Evolutionary conservation across 1,284 basidiomycete species (phyloP), one percentile per base, ranked within the genome.

Genomic region (Cryptococcus sp.): DNA sequence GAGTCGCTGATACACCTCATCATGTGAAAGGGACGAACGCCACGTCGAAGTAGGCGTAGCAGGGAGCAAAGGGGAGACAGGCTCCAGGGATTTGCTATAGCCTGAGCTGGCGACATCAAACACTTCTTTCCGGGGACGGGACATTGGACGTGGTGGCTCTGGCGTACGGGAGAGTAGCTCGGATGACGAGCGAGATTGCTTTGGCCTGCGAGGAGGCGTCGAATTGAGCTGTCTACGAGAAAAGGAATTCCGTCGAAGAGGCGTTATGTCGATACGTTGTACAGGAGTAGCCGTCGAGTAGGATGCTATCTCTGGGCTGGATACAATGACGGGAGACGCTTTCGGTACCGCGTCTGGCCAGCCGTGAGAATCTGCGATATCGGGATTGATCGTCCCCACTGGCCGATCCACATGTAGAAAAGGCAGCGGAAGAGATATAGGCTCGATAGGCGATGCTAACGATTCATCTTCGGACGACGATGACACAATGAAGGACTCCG

Each of bases 31-130:
- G 3, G 67, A 64, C 2, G 67, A 65, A 17, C 74, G 65, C 74
- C 74, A 76, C 2, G 72, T 66, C 0, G 61, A 56, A 15, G 61
- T 63, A 13, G 67, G 62, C 2, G 64, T 59, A 8, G 46, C 53
- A 3, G 64, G 61, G 23, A 60, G 15, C 3, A 45, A 19, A 5
- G 69, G 60, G 3, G 70, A 67, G 3, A 47, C 38, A 2, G 66
- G 63, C 46, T 67, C 66, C 13, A 72, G 53, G 22, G 60, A 69
- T 59, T 71, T 72, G 57, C 58, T 68, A 57, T 71, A 75, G 1
- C 75, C 75, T 3, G 70, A 70, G 15, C 68, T 64, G 4, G 67
- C 70, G 0, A 75, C 71, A 16, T 65, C 64, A 57, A 74, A 73
- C 13, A 69, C 60, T 56, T 76, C 73, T 53, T 61, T 64, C 17